A percentile compares a stretch with the other conserved stretches of the same genome.
These are phyloP conservation scores for Diaporthe eres DNA, from an alignment of 2,329 filamentous ascomycete species.

Conservation along the genomic window DNA sequence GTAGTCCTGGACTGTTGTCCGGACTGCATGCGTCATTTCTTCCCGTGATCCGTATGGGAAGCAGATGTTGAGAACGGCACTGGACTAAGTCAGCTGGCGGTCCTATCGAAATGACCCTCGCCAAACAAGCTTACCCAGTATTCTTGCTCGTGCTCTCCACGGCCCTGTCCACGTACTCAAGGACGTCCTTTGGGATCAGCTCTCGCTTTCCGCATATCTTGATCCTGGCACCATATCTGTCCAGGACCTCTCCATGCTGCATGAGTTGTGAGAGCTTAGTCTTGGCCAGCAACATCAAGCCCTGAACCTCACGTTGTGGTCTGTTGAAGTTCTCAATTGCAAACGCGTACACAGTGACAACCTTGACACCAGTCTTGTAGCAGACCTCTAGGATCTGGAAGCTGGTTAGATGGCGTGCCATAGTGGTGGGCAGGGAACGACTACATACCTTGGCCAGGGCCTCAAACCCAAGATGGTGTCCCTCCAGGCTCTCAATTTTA, in stretches of 20 bases:
- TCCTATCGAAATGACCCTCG: not conserved
- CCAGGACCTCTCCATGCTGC: slow-evolving; percentile 92
- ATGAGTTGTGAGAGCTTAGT: slow-evolving; percentile 92
- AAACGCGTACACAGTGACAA: slow-evolving; percentile 98
- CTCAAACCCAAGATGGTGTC: slow-evolving; percentile 96
- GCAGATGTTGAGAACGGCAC: slow-evolving; percentile 86
- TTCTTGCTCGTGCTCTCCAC: slow-evolving; percentile 91
- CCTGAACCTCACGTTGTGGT: slow-evolving; percentile 95
- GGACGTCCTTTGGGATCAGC: slow-evolving; percentile 87
- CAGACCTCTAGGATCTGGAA: slow-evolving; percentile 91
- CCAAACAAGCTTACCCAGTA: slow-evolving; percentile 70
- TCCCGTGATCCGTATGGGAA: slow-evolving; percentile 97
- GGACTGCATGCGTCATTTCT: slow-evolving; percentile 92
- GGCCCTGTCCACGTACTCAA: slow-evolving; percentile 88
- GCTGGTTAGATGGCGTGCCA: not conserved
- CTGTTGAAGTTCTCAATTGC: slow-evolving; percentile 99
- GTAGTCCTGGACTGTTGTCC: slow-evolving; percentile 89
- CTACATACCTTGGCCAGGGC: slow-evolving; percentile 81
- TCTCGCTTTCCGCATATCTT: slow-evolving; percentile 88
- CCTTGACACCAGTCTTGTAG: slow-evolving; percentile 97
- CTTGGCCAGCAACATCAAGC: slow-evolving; percentile 97
- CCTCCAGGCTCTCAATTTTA: slow-evolving; percentile 96
- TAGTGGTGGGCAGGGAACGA: not conserved
- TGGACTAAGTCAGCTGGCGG: slow-evolving; percentile 47
- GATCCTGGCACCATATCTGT: slow-evolving; percentile 91